phyloP scores from a whole-genome alignment of 331 rosid genomes.

The Acacia pycnantha region DNA sequence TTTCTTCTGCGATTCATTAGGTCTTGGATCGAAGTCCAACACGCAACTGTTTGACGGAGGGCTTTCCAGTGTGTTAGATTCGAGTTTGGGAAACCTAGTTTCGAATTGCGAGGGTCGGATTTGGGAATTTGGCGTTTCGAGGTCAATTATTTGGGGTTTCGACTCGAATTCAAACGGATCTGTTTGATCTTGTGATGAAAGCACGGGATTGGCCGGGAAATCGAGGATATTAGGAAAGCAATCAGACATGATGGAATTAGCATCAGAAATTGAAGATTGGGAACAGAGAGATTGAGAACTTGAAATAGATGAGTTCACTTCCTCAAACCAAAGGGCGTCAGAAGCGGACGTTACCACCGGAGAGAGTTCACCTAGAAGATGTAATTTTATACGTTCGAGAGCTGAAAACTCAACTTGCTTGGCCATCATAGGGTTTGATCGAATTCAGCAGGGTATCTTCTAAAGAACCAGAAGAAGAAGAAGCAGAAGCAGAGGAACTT shows the following conservation, averaged over 20 bases:
- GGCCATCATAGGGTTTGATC: constrained; percentile 30
- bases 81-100: constrained; percentile 22
- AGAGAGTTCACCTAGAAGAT: constrained; percentile 72
- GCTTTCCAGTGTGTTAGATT: constrained; percentile 23
- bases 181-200: constrained; percentile 2
- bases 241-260: constrained; percentile 19
- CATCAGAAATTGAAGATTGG: constrained; percentile 36
- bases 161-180: constrained; percentile 33
- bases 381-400: constrained; percentile 56
- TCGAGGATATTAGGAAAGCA: constrained; percentile 22
- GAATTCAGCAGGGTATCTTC: no score
- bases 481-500: not conserved
- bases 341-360: constrained; percentile 36
- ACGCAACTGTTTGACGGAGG: not conserved
- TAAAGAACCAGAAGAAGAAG: not conserved
- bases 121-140: constrained; percentile 31
- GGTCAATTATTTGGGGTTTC: constrained; percentile 46
- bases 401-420: constrained; percentile 36
- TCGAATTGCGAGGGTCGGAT: not conserved
- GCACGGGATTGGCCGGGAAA: constrained; percentile 18
- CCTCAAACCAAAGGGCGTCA: constrained; percentile 6
- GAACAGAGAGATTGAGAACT: constrained; percentile 41
- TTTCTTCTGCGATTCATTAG: constrained; percentile 8
- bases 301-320: constrained; percentile 16
- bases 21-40: constrained; percentile 27